Percentiles rank a stretch among this genome's conserved stretches.
phyloP scores from a whole-genome alignment of 495 filamentous ascomycete genomes.

The Trichoderma virens region DNA sequence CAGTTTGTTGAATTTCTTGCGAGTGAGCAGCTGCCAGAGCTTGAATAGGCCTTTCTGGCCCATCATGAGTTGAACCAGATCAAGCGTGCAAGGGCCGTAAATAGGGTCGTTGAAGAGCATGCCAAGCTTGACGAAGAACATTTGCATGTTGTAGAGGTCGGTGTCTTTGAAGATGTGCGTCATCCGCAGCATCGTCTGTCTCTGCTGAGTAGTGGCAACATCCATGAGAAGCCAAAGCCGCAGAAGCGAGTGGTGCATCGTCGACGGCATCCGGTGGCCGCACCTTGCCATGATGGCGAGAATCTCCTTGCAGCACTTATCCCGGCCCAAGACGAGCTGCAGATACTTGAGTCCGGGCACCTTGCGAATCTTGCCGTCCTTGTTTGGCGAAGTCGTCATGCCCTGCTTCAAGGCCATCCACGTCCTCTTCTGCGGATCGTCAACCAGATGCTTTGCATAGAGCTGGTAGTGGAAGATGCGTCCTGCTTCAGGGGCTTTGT shows the following conservation, averaged over 20 bases:
- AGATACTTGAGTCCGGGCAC: slow-evolving; percentile 25
- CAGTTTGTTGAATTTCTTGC: slow-evolving; percentile 26
- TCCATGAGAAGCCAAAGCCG: slow-evolving; percentile 66
- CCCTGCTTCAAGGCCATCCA: slow-evolving; percentile 15
- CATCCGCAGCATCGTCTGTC: slow-evolving; percentile 43
- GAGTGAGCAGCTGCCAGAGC: slow-evolving; percentile 42
- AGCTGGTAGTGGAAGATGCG: slow-evolving; percentile 42
- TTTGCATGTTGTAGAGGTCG: slow-evolving; percentile 45
- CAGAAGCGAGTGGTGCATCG: slow-evolving; percentile 36
- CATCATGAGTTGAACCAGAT: slow-evolving; percentile 46
- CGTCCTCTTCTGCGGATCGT: slow-evolving; percentile 33
- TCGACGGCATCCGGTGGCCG: slow-evolving; percentile 43
- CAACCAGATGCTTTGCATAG: slow-evolving; percentile 45
- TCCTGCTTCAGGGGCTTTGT: slow-evolving; percentile 36
- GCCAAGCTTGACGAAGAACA: slow-evolving; percentile 57
- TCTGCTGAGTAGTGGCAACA: slow-evolving; percentile 38
- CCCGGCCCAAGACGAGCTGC: slow-evolving; percentile 22
- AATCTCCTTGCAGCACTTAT: slow-evolving; percentile 40
- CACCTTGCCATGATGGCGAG: slow-evolving; percentile 39
- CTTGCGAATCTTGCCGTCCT: slow-evolving; percentile 13
- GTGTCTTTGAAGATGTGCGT: slow-evolving; percentile 37
- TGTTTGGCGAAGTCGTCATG: slow-evolving; percentile 12
- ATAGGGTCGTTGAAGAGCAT: slow-evolving; percentile 49
- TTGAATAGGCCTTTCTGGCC: slow-evolving; percentile 46
- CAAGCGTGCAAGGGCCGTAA: slow-evolving; percentile 27